Evolutionary conservation across 495 filamentous ascomycete genomes (phyloP).

Genomic region (Aspergillus diversus): DNA sequence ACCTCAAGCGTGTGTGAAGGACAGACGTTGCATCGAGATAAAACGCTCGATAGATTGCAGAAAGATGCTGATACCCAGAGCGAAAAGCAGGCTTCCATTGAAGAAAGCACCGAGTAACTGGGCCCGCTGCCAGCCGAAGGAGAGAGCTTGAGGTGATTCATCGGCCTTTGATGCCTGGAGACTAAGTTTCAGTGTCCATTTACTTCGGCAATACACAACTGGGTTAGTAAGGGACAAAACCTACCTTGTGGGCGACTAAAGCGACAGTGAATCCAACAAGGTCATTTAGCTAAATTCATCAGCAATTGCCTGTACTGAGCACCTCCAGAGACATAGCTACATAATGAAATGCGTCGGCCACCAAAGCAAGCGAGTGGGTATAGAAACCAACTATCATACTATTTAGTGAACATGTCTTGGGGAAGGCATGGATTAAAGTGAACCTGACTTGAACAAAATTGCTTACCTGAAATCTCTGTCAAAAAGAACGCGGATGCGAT

Average conservation of each 20-base stretch:
- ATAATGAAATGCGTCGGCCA: slow-evolving; percentile 96
- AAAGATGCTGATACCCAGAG: slow-evolving; percentile 89
- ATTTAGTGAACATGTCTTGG: background rate
- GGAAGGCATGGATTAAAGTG: background rate
- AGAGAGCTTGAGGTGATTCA: slow-evolving; percentile 40
- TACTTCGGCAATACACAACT: background rate
- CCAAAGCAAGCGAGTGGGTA: slow-evolving; percentile 82
- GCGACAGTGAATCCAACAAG: slow-evolving; percentile 85
- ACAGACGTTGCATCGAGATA: slow-evolving; percentile 51
- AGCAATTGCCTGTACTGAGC: background rate
- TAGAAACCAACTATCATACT: slow-evolving; percentile 64
- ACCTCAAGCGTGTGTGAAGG: background rate
- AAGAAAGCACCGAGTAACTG: slow-evolving; percentile 88
- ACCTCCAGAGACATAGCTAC: slow-evolving; percentile 44
- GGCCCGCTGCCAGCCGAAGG: slow-evolving; percentile 76
- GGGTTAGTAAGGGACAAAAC: background rate
- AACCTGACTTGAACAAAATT: slow-evolving; percentile 6
- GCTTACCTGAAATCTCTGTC: slow-evolving; percentile 52
- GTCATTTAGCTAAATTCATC: slow-evolving; percentile 71
- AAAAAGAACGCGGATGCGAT: slow-evolving; percentile 57
- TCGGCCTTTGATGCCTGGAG: slow-evolving; percentile 33
- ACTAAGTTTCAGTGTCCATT: slow-evolving; percentile 1
- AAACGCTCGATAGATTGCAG: slow-evolving; percentile 87
- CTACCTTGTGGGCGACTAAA: slow-evolving; percentile 79
- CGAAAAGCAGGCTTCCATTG: slow-evolving; percentile 90